Evolutionary conservation across 1,139 yeast species (phyloP), one percentile per base, ranked within the genome.

Genomic region (Pneumocystis sp.): DNA sequence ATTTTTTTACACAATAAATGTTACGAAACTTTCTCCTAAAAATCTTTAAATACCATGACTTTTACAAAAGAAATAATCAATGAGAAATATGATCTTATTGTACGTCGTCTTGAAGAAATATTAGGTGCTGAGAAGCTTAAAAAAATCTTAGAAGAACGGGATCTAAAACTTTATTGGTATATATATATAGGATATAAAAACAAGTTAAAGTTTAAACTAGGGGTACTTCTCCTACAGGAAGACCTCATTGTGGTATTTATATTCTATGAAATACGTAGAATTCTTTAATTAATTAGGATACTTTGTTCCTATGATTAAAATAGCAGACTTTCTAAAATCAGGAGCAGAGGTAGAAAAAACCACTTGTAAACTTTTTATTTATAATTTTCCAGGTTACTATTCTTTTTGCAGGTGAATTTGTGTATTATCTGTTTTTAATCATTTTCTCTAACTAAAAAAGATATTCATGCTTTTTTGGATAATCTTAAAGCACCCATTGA

Each of bases 401-500:
- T 8, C 82, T 95, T 68, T 76, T 95, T 71, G 99, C 45, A 29
- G 61, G 44, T 42, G 12, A 31, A 10, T 21, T 59, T 25, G 8
- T 50, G 12, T 25, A 50, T 50, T 50, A 2, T 50, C 10, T 21
- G 19, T 50, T n/a, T 15, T 4, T 25, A 50, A 5, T 50, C 10
- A 50, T 15, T 50, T 12, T 50, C 1, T 3, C 17, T 21, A 2
- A 45, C 8, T 21, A 39, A 31, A 12, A 42, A 98, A n/a, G 98
- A 95, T 74, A 80, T 95, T 74, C 99, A 95, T 73, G 99, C 98
- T 12, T 95, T 86, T 74, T 82, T 95, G 75, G 99, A 95, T 75
- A 95, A 93, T 79, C 91, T 93, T 97, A 93, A 95, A 80, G 98
- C 98, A 2, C 88, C 97, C 63, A 81, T 93, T 73, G 98, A 93